Percentiles rank a stretch among this genome's conserved stretches.
phyloP scores from a whole-genome alignment of 2,329 filamentous ascomycete genomes.

The Thelonectria rubi region DNA sequence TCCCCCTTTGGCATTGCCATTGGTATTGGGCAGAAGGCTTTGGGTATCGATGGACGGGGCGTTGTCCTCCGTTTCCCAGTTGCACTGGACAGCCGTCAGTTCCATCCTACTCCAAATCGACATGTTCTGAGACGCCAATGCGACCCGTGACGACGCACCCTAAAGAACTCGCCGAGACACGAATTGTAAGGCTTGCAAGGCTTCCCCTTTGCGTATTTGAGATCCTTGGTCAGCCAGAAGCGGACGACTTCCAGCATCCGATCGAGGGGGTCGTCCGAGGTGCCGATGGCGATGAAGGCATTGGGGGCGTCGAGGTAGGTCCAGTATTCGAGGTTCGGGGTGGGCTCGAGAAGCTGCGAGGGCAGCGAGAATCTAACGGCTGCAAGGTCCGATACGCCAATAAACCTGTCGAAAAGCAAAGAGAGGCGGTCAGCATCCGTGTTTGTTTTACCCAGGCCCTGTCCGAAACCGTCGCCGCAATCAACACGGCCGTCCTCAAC shows the following conservation, averaged over 20 bases:
- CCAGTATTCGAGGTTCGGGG: conserved; percentile 98
- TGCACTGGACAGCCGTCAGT: conserved; percentile 68
- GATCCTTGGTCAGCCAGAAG: conserved; percentile 99
- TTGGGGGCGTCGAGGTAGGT: conserved; percentile 96
- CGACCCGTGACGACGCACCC: conserved; percentile 64
- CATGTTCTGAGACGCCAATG: neutral
- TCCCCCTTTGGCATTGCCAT: conserved; percentile 52
- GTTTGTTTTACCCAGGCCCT: conserved; percentile 7
- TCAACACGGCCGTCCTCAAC: conserved; percentile 17
- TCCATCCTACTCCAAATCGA: neutral
- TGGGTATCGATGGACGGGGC: conserved; percentile 70
- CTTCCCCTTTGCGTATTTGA: conserved; percentile 98
- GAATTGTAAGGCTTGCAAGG: conserved; percentile 99
- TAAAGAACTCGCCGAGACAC: conserved; percentile 95
- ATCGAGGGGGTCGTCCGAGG: conserved; percentile 88
- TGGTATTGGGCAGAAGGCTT: conserved; percentile 48
- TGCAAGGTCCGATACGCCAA: conserved; percentile 94
- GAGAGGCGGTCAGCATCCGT: conserved; percentile 41
- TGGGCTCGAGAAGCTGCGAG: conserved; percentile 93
- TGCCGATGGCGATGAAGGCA: conserved; percentile 83
- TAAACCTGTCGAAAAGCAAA: conserved; percentile 70
- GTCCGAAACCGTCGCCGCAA: conserved; percentile 14
- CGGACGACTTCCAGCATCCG: conserved; percentile 94
- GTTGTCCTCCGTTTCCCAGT: conserved; percentile 90
- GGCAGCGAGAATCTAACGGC: conserved; percentile 95